Evolutionary conservation across 345 rosid genomes (phyloP), one percentile per base, ranked within the genome.

Genomic region (Hirschfeldia incana): DNA sequence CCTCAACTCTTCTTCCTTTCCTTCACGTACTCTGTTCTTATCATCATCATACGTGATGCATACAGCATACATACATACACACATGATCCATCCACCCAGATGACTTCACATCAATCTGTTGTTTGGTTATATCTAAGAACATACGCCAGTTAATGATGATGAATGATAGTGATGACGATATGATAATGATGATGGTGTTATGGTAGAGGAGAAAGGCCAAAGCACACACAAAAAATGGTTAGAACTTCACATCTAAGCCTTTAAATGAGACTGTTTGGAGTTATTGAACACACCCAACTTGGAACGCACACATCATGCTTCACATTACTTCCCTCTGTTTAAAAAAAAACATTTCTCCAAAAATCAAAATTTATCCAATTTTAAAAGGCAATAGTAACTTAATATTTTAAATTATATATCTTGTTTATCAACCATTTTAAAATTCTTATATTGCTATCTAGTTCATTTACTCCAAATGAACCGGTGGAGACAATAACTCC

Each of bases 401-500:
- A 49, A 49, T 49, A 12, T 11, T 44, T 44, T 44, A 12, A 44
- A 44, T 13, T 44, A 11, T 10, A 39, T 10, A 66, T 17, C 69
- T 73, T 60, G 33, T 34, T 73, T 67, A 49, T 79, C 75, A 62
- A 59, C 49, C 44, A 11, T 46, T 59, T 33, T 26, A 42, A 4
- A 26, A 21, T 26, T 33, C 3, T 62, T 64, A 63, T 3, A 62
- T 74, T 17, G 62, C 72, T 70, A 74, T 74, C 55, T 75, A 66
- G 71, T 66, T 70, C 80, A 71, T 44, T 80, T 76, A 70, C 77
- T 80, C 55, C 42, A 75, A 42, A 55, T 55, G 76, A 75, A 65
- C 83, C 77, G 83, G 76, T 80, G 76, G 59, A 75, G 76, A 80
- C 80, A 80, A 70, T 80, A 80, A 80, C 83, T 80, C 76, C 73